Evolutionary conservation across 768 basidiomycete species (phyloP).

Genomic region (Dentipellis fragilis): DNA sequence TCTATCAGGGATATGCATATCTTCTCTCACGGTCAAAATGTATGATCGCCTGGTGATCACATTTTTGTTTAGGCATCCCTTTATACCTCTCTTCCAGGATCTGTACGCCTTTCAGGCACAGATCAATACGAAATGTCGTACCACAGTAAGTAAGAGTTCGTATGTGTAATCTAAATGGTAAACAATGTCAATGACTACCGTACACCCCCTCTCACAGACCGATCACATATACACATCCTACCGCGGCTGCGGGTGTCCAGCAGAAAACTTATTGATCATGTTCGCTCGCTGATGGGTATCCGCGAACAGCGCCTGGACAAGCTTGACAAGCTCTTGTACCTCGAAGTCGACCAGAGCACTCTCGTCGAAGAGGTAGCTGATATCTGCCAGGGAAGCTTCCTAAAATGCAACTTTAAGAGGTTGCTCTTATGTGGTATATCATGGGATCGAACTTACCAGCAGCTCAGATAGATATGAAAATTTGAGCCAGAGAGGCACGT

Average conservation of each 20-base stretch:
- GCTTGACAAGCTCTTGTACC: conserved; percentile 66
- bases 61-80: too few species aligned
- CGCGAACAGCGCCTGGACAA: conserved; percentile 83
- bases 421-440: conserved; percentile 1
- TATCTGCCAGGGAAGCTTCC: conserved; percentile 90
- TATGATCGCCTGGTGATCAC: too few species aligned
- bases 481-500: conserved; percentile 91
- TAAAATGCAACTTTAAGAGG: conserved; percentile 20
- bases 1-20: too few species aligned
- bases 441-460: conserved; percentile 44
- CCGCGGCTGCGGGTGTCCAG: conserved; percentile 38
- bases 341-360: conserved; percentile 88
- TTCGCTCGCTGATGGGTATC: conserved; percentile 75
- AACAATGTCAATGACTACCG: too few species aligned
- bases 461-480: conserved; percentile 91
- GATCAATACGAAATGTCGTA: too few species aligned
- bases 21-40: too few species aligned
- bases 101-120: too few species aligned
- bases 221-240: neutral
- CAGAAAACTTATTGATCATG: conserved; percentile 66
- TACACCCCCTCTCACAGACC: too few species aligned
- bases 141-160: too few species aligned
- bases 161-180: too few species aligned
- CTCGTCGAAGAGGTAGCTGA: conserved; percentile 85
- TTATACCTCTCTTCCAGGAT: too few species aligned